Conservation (phyloP, 495 filamentous ascomycete genomes). For the Chaetomium tenue region DNA sequence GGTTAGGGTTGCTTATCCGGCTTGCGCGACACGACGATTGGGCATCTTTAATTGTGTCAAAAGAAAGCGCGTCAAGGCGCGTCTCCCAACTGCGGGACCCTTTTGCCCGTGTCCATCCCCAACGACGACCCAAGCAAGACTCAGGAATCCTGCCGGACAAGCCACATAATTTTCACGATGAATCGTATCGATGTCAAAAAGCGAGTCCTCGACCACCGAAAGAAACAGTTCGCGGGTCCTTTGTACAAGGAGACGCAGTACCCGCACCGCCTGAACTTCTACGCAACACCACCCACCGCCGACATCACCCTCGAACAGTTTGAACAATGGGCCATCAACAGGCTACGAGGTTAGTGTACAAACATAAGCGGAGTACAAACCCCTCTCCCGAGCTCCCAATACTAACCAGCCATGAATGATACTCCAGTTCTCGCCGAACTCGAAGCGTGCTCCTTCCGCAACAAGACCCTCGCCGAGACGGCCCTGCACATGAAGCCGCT, state of each 20-base stretch:
- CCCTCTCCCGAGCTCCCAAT: too few species aligned
- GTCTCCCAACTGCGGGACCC: slow-evolving; percentile 21
- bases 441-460: slow-evolving; percentile 94
- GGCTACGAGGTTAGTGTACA: slow-evolving; percentile 63
- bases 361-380: too few species aligned
- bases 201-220: slow-evolving; percentile 73
- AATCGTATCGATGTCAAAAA: slow-evolving; percentile 79
- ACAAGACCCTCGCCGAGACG: slow-evolving; percentile 76
- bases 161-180: slow-evolving; percentile 50
- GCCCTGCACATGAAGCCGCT: slow-evolving; percentile 72
- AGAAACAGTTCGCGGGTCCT: slow-evolving; percentile 77
- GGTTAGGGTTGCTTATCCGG: slow-evolving; percentile 20
- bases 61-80: slow-evolving; percentile 31
- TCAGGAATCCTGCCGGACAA: neutral
- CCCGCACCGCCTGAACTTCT: slow-evolving; percentile 86
- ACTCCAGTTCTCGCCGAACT: slow-evolving; percentile 83
- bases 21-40: neutral
- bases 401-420: neutral
- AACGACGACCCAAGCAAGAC: neutral
- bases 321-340: slow-evolving; percentile 98
- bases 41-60: slow-evolving; percentile 16
- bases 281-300: slow-evolving; percentile 79
- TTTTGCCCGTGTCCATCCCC: neutral
- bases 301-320: slow-evolving; percentile 98
- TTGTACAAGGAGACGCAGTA: slow-evolving; percentile 73